Conservation (phyloP, 169 alveolate species). For the Plasmodium fragile region DNA sequence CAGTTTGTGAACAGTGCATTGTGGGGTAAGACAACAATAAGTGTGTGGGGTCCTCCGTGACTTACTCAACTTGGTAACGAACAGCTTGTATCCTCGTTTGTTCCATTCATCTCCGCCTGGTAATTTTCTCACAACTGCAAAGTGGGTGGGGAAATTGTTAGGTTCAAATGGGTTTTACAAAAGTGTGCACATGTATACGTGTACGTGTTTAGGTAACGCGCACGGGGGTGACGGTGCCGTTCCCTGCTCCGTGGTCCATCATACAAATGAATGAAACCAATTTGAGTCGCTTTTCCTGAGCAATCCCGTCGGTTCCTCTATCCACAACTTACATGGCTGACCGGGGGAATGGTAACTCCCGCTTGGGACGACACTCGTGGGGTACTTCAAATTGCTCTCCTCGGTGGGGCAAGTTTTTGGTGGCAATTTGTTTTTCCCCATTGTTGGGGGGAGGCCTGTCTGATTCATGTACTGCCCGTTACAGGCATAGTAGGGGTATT, state of each 20-base stretch:
- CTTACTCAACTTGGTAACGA: constrained; percentile 57
- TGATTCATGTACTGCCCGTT: constrained; percentile 28
- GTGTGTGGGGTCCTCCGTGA: background rate
- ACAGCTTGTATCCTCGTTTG: constrained; percentile 57
- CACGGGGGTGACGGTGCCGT: background rate
- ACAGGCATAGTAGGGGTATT: constrained; percentile 20
- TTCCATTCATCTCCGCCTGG: constrained; percentile 73
- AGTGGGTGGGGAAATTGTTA: background rate
- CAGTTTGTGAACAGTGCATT: background rate
- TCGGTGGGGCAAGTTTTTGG: background rate
- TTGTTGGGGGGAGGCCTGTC: constrained; percentile 10
- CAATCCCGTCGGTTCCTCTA: background rate
- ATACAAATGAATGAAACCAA: background rate
- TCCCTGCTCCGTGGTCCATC: background rate
- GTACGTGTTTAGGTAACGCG: too few relatives aligned
- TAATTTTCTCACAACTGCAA: constrained; percentile 25
- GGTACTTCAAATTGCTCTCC: constrained; percentile 17
- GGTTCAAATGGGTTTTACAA: background rate
- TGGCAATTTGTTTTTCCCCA: background rate
- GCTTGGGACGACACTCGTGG: background rate
- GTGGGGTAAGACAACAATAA: background rate
- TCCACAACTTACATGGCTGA: background rate
- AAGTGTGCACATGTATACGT: background rate
- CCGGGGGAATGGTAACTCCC: background rate
- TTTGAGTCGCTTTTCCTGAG: background rate